phyloP scores from a whole-genome alignment of 352 stramenopile species.

The Phytopythium ostracodes region DNA sequence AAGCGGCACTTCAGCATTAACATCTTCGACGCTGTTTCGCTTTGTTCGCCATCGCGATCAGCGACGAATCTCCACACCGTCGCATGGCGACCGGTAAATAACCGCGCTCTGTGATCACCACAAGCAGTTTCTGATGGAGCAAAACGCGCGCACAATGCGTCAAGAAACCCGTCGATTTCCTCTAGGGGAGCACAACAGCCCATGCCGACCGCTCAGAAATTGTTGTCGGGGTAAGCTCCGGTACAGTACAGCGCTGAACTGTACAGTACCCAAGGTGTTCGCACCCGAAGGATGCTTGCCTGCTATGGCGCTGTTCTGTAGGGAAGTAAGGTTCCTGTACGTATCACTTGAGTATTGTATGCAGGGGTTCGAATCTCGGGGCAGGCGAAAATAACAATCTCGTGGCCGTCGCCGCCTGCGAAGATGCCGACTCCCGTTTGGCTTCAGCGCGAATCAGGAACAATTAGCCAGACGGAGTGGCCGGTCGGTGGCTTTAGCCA shows the following conservation, averaged over 20 bases:
- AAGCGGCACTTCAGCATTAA: not conserved
- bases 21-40: not conserved
- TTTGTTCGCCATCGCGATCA: not conserved
- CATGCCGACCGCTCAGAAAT: not conserved
- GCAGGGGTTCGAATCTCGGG: not conserved
- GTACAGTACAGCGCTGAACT: no score
- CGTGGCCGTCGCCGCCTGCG: not conserved
- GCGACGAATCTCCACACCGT: no score
- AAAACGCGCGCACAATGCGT: not conserved
- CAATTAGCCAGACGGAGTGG: not conserved
- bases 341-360: no score
- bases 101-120: not conserved
- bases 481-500: slow-evolving; percentile 1
- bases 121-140: not conserved
- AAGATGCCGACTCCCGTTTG: not conserved
- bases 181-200: not conserved
- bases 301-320: no score
- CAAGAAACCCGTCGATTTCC: not conserved
- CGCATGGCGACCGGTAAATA: no score
- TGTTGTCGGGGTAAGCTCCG: no score
- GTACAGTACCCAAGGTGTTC: no score
- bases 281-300: no score
- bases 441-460: not conserved
- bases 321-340: no score
- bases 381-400: slow-evolving; percentile 2